Percentiles rank a stretch among this genome's conserved stretches.
Conservation (phyloP, 1,284 basidiomycete species). For the Pisolithus thermaeus region DNA sequence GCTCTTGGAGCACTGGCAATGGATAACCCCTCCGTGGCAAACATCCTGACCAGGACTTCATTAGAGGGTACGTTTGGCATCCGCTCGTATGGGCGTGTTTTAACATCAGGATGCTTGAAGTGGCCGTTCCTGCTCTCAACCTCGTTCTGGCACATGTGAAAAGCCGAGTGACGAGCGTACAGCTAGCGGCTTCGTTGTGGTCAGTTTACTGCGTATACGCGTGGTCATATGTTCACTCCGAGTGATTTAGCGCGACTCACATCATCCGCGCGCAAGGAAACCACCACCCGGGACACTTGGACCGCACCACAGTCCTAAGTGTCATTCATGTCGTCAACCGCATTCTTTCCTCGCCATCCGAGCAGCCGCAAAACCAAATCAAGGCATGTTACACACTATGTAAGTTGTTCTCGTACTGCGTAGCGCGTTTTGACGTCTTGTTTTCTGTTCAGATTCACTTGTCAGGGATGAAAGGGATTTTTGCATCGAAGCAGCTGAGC, state of each 20-base stretch:
- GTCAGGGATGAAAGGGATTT: constrained; percentile 65
- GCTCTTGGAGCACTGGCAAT: constrained; percentile 68
- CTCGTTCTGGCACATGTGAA: constrained; percentile 44
- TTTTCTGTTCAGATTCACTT: constrained; percentile 49
- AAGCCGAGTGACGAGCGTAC: constrained; percentile 51
- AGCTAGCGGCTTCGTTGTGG: constrained; percentile 67
- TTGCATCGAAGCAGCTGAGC: constrained; percentile 58
- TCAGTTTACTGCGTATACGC: constrained; percentile 23
- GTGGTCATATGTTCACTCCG: neutral
- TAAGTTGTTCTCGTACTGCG: constrained; percentile 27
- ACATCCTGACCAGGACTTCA: constrained; percentile 37
- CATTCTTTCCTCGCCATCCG: constrained; percentile 40
- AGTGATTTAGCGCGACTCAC: constrained; percentile 43
- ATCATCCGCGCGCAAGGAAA: constrained; percentile 45
- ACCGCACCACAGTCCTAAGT: constrained; percentile 42
- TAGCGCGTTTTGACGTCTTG: neutral
- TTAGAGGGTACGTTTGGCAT: constrained; percentile 34
- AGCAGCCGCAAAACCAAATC: constrained; percentile 38
- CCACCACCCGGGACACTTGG: constrained; percentile 26
- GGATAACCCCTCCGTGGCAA: constrained; percentile 54
- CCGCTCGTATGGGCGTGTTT: neutral
- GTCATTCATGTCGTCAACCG: constrained; percentile 61
- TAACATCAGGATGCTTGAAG: neutral
- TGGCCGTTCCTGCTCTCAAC: constrained; percentile 33
- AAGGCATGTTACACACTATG: constrained; percentile 71